Base-by-base conservation (phyloP, 805 yeast genomes). In the Saccharomycopsis lassenensis region DNA sequence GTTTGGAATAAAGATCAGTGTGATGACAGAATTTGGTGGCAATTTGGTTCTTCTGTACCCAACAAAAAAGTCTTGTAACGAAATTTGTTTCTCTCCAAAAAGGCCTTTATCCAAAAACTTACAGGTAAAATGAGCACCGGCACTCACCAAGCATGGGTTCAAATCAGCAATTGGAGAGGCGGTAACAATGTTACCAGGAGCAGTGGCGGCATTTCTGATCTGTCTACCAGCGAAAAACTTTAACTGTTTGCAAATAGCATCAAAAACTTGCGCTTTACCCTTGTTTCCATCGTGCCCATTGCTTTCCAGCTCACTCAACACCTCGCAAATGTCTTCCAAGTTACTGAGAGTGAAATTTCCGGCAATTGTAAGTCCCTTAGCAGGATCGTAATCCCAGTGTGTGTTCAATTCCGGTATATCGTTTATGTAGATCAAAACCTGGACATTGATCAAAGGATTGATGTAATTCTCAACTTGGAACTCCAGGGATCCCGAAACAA, bases 131-230 rank as follows among this genome's bases (percentile, higher is more conserved):
- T 49, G 46, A 4, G 69, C 67, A 38, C 59, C 59, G 19, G 63
- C 57, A 3, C 67, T 59, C 7, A 63, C 65, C 33, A 65, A 50
- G 5, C 64, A 57, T 3, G 71, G 71, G 45, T 65, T 65, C 49
- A 65, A 45, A 45, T 65, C 71, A 1, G 71, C 61, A 39, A 65
- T 65, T 15, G 71, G 71, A 3, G 68, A 62, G 2, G 71, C 71
- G 1, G 71, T 65, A 14, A 65, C 68, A 29, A 65, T 63, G 29
- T 63, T 63, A 25, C 71, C 71, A 1, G 70, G 69, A 1, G 69
- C 64, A 7, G 69, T 65, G 11, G 69, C 71, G 6, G 64, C 69
- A 40, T 65, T 65, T 37, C 71, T 56, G 36, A 65, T 64, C 41
- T 67, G 71, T 24, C 69, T 53, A 1, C 71, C 69, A 1, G 71